Conservation (phyloP, 768 basidiomycete genomes). For the Termitomyces sp. region DNA sequence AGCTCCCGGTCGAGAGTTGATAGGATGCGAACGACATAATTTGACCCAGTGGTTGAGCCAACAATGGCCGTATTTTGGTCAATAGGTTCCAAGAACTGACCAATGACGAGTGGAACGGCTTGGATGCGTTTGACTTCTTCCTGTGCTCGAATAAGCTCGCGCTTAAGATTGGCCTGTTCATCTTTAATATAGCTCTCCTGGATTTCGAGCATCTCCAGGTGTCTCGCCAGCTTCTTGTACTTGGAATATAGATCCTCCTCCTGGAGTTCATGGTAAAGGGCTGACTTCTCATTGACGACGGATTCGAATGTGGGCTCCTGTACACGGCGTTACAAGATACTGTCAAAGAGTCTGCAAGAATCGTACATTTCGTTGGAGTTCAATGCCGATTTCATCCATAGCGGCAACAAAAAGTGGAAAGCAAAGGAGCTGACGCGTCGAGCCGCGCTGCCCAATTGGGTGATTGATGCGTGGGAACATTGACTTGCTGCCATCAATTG, state of each 20-base stretch:
- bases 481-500: not conserved
- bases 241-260: conserved; percentile 94
- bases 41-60: conserved; percentile 95
- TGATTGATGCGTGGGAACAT: conserved; percentile 34
- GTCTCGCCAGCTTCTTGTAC: conserved; percentile 93
- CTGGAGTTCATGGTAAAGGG: conserved; percentile 81
- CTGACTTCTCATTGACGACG: conserved; percentile 84
- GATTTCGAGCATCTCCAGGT: conserved; percentile 92
- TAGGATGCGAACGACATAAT: conserved; percentile 96
- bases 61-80: conserved; percentile 97
- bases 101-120: conserved; percentile 97
- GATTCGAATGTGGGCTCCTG: conserved; percentile 91
- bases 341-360: not conserved
- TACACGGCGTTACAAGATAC: conserved; percentile 1
- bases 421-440: conserved; percentile 44
- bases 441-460: conserved; percentile 35
- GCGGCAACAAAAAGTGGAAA: conserved; percentile 19
- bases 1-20: conserved; percentile 96
- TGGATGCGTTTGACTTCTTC: conserved; percentile 99
- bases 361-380: conserved; percentile 72
- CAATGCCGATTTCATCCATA: conserved; percentile 92
- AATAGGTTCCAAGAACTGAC: conserved; percentile 98
- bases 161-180: conserved; percentile 95
- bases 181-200: conserved; percentile 98
- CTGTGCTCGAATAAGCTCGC: conserved; percentile 96